A percentile compares a stretch with the other conserved stretches of the same genome.
Evolutionary conservation across 2,329 filamentous ascomycete genomes (phyloP).

Genomic region (Hymenoscyphus fructigenus): DNA sequence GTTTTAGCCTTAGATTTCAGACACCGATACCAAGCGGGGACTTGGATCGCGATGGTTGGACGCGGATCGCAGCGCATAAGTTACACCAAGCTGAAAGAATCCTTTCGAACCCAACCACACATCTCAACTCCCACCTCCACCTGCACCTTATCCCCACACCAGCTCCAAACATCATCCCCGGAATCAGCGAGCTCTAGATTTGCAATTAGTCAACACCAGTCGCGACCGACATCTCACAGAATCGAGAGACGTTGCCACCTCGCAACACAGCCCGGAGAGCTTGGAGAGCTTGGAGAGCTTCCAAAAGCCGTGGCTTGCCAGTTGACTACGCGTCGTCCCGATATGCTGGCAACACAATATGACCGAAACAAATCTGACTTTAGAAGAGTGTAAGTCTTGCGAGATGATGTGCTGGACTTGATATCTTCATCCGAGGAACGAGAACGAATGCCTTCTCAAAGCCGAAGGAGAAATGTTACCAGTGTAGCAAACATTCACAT

Average conservation of each 20-base stretch:
- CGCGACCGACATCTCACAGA: neutral
- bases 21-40: neutral
- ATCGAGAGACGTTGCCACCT: neutral
- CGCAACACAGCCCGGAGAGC: neutral
- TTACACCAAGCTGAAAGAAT: constrained; percentile 6
- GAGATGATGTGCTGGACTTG: neutral
- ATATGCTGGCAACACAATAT: constrained; percentile 67
- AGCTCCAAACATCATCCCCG: constrained; percentile 1
- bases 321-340: constrained; percentile 33
- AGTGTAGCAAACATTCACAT: neutral
- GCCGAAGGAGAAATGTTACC: neutral
- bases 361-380: constrained; percentile 75
- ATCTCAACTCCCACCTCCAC: neutral
- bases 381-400: constrained; percentile 75
- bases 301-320: neutral
- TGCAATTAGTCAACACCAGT: neutral
- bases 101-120: neutral
- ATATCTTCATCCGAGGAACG: too few relatives aligned
- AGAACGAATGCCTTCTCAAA: neutral
- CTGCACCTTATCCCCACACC: neutral
- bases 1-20: neutral
- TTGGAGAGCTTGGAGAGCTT: constrained; percentile 5
- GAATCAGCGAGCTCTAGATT: neutral
- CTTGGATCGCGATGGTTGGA: neutral
- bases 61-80: neutral